phyloP scores from a whole-genome alignment of 1,284 basidiomycete genomes.

The Cryptococcus deneoformans region DNA sequence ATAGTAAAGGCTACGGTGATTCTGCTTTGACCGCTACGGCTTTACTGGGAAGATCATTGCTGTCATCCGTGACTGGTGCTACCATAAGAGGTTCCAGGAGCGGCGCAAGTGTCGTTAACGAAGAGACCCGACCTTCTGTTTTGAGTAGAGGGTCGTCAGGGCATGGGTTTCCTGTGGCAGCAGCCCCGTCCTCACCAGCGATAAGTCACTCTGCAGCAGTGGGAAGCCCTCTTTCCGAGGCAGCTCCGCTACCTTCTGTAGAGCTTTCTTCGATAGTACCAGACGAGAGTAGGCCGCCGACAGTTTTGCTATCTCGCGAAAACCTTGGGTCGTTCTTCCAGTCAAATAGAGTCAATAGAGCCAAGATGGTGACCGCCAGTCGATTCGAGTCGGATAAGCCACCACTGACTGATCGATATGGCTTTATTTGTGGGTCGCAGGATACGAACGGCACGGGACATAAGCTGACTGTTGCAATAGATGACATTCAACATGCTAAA shows the following conservation, averaged over 20 bases:
- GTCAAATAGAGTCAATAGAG: constrained; percentile 27
- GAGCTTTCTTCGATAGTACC: constrained; percentile 90
- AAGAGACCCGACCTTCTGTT: constrained; percentile 46
- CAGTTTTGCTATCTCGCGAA: constrained; percentile 48
- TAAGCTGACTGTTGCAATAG: constrained; percentile 45
- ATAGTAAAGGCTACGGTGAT: constrained; percentile 26
- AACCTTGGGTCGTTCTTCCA: constrained; percentile 45
- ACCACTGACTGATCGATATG: constrained; percentile 82
- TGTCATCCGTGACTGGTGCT: constrained; percentile 33
- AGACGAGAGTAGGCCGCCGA: constrained; percentile 76
- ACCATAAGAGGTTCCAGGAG: constrained; percentile 35
- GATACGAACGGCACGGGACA: not conserved
- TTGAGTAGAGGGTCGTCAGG: constrained; percentile 38
- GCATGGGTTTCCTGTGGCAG: constrained; percentile 23
- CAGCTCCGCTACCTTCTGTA: constrained; percentile 54
- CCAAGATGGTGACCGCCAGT: constrained; percentile 48
- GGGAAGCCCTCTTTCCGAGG: constrained; percentile 20
- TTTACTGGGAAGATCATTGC: constrained; percentile 30
- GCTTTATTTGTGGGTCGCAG: constrained; percentile 82
- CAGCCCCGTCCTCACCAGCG: not conserved
- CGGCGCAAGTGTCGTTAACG: constrained; percentile 8
- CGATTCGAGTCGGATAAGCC: constrained; percentile 61
- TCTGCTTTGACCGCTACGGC: constrained; percentile 37
- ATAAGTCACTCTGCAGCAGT: constrained; percentile 10
- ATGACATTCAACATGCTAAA: constrained; percentile 77